Evolutionary conservation across 2,329 filamentous ascomycete species (phyloP), one percentile per base, ranked within the genome.

Genomic region (Apiospora rasikravindrae): DNA sequence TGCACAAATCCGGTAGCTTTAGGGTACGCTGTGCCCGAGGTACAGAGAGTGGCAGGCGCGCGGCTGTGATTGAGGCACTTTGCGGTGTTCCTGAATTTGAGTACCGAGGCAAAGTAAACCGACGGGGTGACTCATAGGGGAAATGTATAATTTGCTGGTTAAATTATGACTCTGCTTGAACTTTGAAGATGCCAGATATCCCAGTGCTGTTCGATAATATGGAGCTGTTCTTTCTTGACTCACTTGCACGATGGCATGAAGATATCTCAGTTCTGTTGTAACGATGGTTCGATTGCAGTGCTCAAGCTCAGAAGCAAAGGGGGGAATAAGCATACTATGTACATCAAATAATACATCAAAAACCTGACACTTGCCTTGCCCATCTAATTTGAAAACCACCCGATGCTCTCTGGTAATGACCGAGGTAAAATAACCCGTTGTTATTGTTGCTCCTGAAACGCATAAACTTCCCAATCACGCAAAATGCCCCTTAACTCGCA

Each of bases 21-120:
- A 57, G 90, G 90, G 1, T 92, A 92, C 77, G 83, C 88, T n/a
- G 91, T 89, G 75, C 86, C 87, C 72, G 86, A 87, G 73, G 80
- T 78, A 22, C 78, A 80, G 71, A 79, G 79, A 71, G 77, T 73
- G 75, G 71, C 67, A 73, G 74, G 76, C 77, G 42, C 79, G 10
- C 42, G 68, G 29, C 57, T 69, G 40, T 69, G 57, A 64, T 40
- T n/a, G 57, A n/a, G 19, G 57, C n/a, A 51, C n/a, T 51, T 10
- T 51, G n/a, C 10, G 7, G 8, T 49, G 22, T n/a, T n/a, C 45
- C 45, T n/a, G 22, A 49, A 22, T 49, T 49, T 10, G 22, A 49
- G 19, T 14, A 42, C 10, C 8, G n/a, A 47, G 44, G 44, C 16
- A 22, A n/a, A 49, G 6, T 24, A 49, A 8, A 49, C 1, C 4